phyloP scores from a whole-genome alignment of 805 yeast genomes.

The Metschnikowia proteae region DNA sequence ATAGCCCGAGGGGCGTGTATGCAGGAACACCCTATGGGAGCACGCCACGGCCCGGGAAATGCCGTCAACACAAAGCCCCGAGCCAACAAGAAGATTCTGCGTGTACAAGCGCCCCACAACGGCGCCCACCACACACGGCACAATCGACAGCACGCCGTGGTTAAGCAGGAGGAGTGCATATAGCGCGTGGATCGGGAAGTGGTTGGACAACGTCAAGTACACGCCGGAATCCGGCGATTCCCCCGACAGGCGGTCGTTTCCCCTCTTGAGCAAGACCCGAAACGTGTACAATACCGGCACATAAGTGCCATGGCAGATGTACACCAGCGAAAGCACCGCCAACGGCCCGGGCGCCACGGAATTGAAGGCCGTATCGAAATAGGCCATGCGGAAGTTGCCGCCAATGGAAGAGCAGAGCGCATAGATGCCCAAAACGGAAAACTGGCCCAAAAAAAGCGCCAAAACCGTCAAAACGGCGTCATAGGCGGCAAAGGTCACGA shows the following conservation, averaged over 20 bases:
- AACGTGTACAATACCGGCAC: slow-evolving; percentile 36
- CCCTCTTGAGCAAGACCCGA: slow-evolving; percentile 22
- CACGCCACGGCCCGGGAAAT: neutral
- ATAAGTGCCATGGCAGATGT: slow-evolving; percentile 33
- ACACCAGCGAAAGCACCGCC: slow-evolving; percentile 38
- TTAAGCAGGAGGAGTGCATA: slow-evolving; percentile 40
- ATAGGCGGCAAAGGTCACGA: slow-evolving; percentile 44
- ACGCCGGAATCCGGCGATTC: neutral
- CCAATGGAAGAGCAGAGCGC: slow-evolving; percentile 24
- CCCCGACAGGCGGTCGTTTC: neutral
- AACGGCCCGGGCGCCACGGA: slow-evolving; percentile 38
- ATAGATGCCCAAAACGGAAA: slow-evolving; percentile 28
- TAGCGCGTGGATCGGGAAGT: slow-evolving; percentile 38
- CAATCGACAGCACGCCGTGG: slow-evolving; percentile 37
- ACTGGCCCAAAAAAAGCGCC: slow-evolving; percentile 42
- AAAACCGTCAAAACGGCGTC: slow-evolving; percentile 40
- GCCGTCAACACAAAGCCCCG: slow-evolving; percentile 13
- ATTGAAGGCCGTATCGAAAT: slow-evolving; percentile 30
- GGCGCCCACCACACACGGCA: slow-evolving; percentile 41
- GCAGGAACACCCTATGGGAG: neutral
- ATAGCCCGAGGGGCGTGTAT: neutral
- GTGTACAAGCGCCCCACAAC: slow-evolving; percentile 42
- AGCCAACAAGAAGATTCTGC: slow-evolving; percentile 43
- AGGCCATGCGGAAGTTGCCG: slow-evolving; percentile 10
- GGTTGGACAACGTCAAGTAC: slow-evolving; percentile 28